Evolutionary conservation across 805 yeast genomes (phyloP), one percentile per base, ranked within the genome.

Genomic region (Metahyphopichia silvanorum): DNA sequence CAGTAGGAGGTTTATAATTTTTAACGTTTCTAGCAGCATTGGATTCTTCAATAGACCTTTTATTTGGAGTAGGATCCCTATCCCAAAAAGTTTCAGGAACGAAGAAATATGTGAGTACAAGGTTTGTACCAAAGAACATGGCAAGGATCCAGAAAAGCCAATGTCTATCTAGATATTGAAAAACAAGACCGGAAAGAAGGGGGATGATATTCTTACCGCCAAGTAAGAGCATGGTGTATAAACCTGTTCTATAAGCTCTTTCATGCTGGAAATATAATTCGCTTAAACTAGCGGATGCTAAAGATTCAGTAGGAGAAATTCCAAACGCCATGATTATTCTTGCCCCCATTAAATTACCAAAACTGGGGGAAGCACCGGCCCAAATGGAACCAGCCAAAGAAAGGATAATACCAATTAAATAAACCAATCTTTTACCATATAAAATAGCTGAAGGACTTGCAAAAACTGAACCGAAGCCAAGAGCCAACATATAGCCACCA

Each of bases 41-140:
- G 2, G 78, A 62, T 51, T 77, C 83, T 33, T 56, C 52, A 14
- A 55, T 43, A 3, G 77, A 70, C 38, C 74, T 55, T 42, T 72
- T 69, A 40, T 60, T 61, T 12, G 72, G 74, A 2, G 63, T 60
- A 4, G 81, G 79, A 1, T 71, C 49, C 35, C 84, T 60, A 37
- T 71, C 76, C 79, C 80, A 77, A 53, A 74, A 77, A 1, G 84
- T 78, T 37, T 78, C 84, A 3, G 83, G 84, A 14, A 76, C 82
- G 47, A 76, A 77, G 9, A 77, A 46, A 35, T 66, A 69, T 10
- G 75, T 69, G 18, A 68, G 51, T 2, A 68, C 43, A 21, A 74
- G 57, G 42, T 65, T 60, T 24, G 61, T 48, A 1, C 76, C 82
- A 10, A 73, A 60, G 34, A 77, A 63, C 23, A 77, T 76, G 9